Base-by-base conservation (phyloP, 495 filamentous ascomycete species). In the Ascodesmis nigricans region DNA sequence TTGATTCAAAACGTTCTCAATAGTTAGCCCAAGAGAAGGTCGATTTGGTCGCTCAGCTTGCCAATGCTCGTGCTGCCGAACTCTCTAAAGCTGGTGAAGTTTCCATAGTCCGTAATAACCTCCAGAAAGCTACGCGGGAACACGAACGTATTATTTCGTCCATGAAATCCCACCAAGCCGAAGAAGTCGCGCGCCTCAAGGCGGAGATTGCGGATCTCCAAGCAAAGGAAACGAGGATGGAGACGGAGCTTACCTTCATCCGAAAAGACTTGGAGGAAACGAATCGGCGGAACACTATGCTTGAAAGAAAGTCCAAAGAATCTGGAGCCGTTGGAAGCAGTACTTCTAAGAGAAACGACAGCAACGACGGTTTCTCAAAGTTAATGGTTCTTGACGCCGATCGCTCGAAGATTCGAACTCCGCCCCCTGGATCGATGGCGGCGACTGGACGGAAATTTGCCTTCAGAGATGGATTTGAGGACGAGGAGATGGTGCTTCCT, bases 381-480 rank as follows among this genome's bases (percentile, higher is more conserved):
- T n/a, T n/a, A n/a, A n/a, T n/a, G n/a, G n/a, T n/a, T n/a, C n/a
- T n/a, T n/a, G n/a, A n/a, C n/a, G n/a, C n/a, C n/a, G n/a, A n/a
- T n/a, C n/a, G n/a, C n/a, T n/a, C n/a, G n/a, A n/a, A n/a, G n/a
- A n/a, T n/a, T n/a, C n/a, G n/a, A n/a, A n/a, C n/a, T n/a, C n/a
- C n/a, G n/a, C n/a, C n/a, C n/a, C n/a, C n/a, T n/a, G 10, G 9
- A 8, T 3, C 29, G 15, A 4, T 9, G 29, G 10, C 4, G 29
- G 29, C 10, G 29, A 31, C 9, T 1, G 9, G 10, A 31, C 29
- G 57, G 40, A 47, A 52, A n/a, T 55, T 65, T 7, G 60, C 63
- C 0, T 64, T 67, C 25, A 57, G 73, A 15, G 75, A 80, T 59
- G 75, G 75, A 16, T 80, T 80, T 43, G 69, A 75, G 29, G 71